These are phyloP conservation scores for Neurospora sp. DNA, from an alignment of 495 filamentous ascomycete genomes.

Conservation along the genomic window DNA sequence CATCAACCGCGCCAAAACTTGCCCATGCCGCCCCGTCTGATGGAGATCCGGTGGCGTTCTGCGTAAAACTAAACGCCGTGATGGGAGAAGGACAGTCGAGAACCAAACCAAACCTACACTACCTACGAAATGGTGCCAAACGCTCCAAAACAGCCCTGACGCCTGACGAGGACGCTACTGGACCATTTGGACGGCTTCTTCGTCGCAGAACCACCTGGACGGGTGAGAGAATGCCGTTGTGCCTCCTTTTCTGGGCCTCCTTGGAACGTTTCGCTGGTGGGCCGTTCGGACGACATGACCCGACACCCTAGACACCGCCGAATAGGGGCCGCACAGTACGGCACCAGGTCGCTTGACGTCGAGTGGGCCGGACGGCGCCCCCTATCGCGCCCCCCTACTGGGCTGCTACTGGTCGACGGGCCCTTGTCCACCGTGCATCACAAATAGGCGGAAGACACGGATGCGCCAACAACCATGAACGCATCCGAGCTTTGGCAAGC, in stretches of 20 bases:
- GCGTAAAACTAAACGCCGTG: not conserved
- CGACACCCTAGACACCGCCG: not conserved
- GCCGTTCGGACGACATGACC: not conserved
- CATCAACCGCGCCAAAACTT: not conserved
- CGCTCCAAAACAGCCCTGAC: not conserved
- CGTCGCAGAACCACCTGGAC: not conserved
- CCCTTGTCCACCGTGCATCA: constrained; percentile 3
- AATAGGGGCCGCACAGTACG: not conserved
- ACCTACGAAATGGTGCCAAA: not conserved
- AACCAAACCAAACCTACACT: not conserved
- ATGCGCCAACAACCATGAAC: constrained; percentile 1
- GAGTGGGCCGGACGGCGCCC: not conserved
- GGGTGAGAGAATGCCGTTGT: not conserved
- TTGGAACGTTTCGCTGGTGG: not conserved
- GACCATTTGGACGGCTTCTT: not conserved
- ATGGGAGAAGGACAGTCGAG: not conserved
- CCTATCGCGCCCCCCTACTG: not conserved
- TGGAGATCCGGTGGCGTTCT: not conserved
- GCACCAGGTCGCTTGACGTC: not conserved
- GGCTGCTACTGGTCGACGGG: not conserved
- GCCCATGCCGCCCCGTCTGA: not conserved
- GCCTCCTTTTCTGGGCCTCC: not conserved
- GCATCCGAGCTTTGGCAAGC: constrained; percentile 5
- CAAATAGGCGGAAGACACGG: constrained; percentile 8
- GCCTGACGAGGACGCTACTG: not conserved